Percentiles rank a stretch among this genome's conserved stretches.
Conservation (phyloP, 176 grass and related monocot genomes). For the Oryza punctata region DNA sequence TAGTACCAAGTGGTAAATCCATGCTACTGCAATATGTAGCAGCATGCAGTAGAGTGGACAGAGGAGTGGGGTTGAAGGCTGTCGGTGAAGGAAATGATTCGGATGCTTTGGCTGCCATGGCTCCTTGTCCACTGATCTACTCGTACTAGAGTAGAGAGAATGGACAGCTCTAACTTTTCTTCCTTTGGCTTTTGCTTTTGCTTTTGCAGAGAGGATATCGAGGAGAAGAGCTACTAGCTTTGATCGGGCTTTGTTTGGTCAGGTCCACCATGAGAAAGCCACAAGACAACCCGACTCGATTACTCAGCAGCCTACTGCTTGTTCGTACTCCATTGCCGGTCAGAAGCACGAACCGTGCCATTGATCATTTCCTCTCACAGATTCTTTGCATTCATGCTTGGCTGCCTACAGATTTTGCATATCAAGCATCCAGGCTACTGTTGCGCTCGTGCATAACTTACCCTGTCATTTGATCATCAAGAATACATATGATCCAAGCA, state of each 20-base stretch:
- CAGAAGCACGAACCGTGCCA: background rate
- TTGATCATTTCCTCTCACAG: background rate
- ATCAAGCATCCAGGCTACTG: background rate
- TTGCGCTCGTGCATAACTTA: background rate
- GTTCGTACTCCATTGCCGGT: slow-evolving; percentile 21
- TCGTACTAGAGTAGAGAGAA: no score
- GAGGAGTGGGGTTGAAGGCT: slow-evolving; percentile 39
- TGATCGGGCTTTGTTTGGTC: slow-evolving; percentile 3
- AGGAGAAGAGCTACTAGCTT: background rate
- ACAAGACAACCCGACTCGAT: background rate
- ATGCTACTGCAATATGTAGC: background rate
- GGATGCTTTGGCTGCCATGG: background rate
- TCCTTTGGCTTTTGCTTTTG: background rate
- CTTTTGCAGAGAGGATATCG: slow-evolving; percentile 31
- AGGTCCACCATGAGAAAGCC: slow-evolving; percentile 27
- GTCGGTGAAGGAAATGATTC: slow-evolving; percentile 39
- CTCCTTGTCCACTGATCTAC: background rate
- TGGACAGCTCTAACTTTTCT: background rate
- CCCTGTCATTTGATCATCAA: background rate
- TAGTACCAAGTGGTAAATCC: background rate
- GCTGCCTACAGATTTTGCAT: background rate
- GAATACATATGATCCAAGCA: slow-evolving; percentile 11
- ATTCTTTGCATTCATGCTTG: background rate
- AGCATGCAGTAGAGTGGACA: background rate
- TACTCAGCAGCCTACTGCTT: background rate